These are phyloP conservation scores for Mollisiaceae sp. DNA, from an alignment of 2,329 filamentous ascomycete species.

Conservation along the genomic window DNA sequence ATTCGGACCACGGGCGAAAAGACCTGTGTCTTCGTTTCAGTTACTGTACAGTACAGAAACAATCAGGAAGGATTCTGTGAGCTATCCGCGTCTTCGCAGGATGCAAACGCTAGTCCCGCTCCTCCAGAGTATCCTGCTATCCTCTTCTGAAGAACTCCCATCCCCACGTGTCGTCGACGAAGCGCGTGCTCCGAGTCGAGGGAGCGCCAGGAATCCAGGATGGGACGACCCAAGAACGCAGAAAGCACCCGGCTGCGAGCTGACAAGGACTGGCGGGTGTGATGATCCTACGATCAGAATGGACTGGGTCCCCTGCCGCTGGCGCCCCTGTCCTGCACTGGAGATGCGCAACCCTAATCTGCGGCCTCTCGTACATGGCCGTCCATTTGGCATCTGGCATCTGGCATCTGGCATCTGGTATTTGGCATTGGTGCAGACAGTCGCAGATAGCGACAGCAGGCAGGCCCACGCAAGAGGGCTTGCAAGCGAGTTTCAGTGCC, in stretches of 20 bases:
- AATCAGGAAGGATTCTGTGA: no score
- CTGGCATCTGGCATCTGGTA: background rate
- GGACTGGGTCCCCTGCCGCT: background rate
- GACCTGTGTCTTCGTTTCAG: no score
- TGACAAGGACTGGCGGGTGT: background rate
- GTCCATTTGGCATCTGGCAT: background rate
- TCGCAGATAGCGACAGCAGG: background rate
- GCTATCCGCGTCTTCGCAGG: no score
- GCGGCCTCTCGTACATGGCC: background rate
- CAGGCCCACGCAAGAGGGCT: background rate
- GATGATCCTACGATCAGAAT: conserved; percentile 5
- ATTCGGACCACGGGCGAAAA: background rate
- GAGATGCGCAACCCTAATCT: background rate
- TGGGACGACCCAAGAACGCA: background rate
- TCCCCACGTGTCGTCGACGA: background rate
- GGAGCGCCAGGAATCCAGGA: no score
- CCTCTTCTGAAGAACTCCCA: no score
- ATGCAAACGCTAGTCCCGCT: no score
- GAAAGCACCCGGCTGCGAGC: background rate
- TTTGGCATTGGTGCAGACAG: background rate
- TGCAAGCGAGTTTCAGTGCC: conserved; percentile 6
- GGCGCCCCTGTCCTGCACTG: background rate
- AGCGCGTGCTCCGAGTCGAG: background rate
- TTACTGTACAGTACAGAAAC: no score
- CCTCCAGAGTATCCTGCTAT: no score